Evolutionary conservation across 139 green algal genomes (phyloP), one percentile per base, ranked within the genome.

Genomic region (Chlamydomonas eustigma): DNA sequence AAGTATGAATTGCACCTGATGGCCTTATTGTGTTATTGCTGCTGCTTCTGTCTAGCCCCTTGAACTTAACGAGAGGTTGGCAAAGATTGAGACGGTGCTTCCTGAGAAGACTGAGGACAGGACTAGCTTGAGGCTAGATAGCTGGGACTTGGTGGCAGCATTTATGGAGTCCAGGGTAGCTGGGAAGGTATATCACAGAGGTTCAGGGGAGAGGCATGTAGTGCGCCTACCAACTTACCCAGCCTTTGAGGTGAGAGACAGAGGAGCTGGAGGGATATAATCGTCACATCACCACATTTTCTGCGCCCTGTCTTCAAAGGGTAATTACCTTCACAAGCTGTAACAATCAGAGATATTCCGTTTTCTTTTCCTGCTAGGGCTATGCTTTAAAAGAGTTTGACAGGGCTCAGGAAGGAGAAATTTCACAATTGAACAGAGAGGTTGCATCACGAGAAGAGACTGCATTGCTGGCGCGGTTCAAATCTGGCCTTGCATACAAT

Each of bases 201-300:
- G 85, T 38, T 82, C 74, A 39, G 85, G 85, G 0, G 85, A 89
- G 64, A 64, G 81, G 1, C 79, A 87, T 32, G 70, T 84, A 35
- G 67, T 77, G 71, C 73, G 79, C 12, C 25, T 89, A 63, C 31
- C 76, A 38, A 85, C 33, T 30, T 87, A 80, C 76, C 84, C 84
- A 0, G 35, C 74, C 0, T 87, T 89, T 66, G 81, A 89, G 79
- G 79, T 84, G 58, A 2, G 72, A 0, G 25, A 5, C 2, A 30
- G 4, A 39, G 8, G 12, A 50, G 18, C 8, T 58, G 44, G 18
- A 18, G 44, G 18, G 44, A 58, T 12, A 2, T n/a, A n/a, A n/a
- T n/a, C n/a, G n/a, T n/a, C n/a, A n/a, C n/a, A n/a, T n/a, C n/a
- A n/a, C n/a, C n/a, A n/a, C n/a, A n/a, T n/a, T n/a, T n/a, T n/a